A percentile compares a stretch with the other conserved stretches of the same genome.
phyloP scores from a whole-genome alignment of 2,329 filamentous ascomycete genomes.

The Cryphonectria carpinicola region DNA sequence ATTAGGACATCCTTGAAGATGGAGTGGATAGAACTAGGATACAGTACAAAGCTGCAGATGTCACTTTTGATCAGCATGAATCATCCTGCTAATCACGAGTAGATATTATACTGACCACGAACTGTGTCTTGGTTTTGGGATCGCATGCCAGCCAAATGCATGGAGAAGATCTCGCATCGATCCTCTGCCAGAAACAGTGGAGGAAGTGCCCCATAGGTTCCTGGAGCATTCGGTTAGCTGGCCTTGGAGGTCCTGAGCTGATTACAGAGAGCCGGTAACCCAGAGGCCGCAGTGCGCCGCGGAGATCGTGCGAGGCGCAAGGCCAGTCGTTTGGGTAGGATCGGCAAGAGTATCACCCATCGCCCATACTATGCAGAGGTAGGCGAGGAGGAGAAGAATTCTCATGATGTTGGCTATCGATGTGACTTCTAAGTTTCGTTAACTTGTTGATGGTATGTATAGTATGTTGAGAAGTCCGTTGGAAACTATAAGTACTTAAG shows the following conservation, averaged over 20 bases:
- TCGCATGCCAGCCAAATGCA: constrained; percentile 19
- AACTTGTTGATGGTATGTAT: background rate
- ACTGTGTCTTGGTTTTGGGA: background rate
- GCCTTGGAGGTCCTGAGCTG: background rate
- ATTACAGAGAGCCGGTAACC: background rate
- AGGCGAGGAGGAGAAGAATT: background rate
- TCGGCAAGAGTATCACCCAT: background rate
- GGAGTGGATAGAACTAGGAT: background rate
- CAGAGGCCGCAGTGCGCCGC: background rate
- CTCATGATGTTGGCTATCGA: background rate
- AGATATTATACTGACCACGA: background rate
- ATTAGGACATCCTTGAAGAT: background rate
- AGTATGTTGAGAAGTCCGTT: background rate
- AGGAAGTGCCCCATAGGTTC: background rate
- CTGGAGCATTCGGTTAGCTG: background rate
- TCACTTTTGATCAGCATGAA: background rate
- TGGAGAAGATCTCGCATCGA: background rate
- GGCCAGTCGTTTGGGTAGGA: background rate
- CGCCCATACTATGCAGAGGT: background rate
- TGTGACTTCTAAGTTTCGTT: background rate
- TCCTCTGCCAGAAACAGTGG: background rate
- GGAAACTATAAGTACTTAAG: too few relatives aligned
- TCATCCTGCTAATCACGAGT: too few relatives aligned
- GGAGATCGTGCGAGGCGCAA: background rate
- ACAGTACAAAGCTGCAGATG: constrained; percentile 3